Percentiles rank a stretch among this genome's conserved stretches.
These are phyloP conservation scores for Blastocystis sp. DNA, from an alignment of 352 stramenopile species.

Conservation along the genomic window DNA sequence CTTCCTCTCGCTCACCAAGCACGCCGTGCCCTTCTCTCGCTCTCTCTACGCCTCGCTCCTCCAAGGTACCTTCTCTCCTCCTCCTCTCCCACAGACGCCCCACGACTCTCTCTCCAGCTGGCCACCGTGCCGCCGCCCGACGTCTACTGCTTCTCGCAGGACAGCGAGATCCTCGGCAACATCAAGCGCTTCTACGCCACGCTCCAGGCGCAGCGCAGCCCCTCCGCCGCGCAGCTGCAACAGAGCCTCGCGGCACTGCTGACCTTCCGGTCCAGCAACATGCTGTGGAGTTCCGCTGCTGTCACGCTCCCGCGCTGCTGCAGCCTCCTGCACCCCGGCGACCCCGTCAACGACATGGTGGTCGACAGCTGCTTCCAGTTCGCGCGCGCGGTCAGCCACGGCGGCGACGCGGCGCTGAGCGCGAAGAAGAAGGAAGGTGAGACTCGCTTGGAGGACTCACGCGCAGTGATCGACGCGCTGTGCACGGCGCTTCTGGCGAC, in stretches of 20 bases:
- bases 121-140: not conserved
- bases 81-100: not conserved
- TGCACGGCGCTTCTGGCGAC: not conserved
- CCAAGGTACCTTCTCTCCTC: not conserved
- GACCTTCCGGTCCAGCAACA: conserved; percentile 15
- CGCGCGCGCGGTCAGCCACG: not conserved
- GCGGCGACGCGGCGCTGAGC: not conserved
- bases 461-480: conserved; percentile 36
- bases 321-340: not conserved
- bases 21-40: not conserved
- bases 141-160: conserved; percentile 11
- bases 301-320: conserved; percentile 19
- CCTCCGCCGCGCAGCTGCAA: not conserved
- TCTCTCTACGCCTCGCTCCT: conserved; percentile 21
- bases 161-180: conserved; percentile 33
- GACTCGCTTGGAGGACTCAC: not conserved
- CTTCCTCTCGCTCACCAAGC: conserved; percentile 1
- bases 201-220: not conserved
- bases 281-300: conserved; percentile 34
- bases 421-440: conserved; percentile 35
- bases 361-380: conserved; percentile 57
- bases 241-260: not conserved
- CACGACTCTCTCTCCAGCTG: not conserved
- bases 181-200: conserved; percentile 21
- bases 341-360: conserved; percentile 40